Percentiles rank a stretch among this genome's conserved stretches.
These are phyloP conservation scores for Penicillium nucicola DNA, from an alignment of 495 filamentous ascomycete species.

Conservation along the genomic window DNA sequence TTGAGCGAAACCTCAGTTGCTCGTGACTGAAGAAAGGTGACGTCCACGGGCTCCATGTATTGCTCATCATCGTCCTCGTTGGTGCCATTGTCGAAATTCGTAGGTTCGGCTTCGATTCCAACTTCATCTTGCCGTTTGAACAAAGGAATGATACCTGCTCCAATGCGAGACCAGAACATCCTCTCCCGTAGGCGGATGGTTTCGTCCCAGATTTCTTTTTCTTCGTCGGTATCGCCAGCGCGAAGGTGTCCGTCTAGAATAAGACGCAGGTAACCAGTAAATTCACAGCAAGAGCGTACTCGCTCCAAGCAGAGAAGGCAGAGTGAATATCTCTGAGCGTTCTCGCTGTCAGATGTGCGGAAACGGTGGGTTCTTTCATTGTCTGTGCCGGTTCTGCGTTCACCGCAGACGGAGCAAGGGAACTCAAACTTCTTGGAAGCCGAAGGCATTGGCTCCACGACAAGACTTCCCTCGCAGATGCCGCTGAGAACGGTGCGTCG, in stretches of 20 bases:
- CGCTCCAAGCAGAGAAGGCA: constrained; percentile 82
- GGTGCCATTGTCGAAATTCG: not conserved
- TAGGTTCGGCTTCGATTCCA: not conserved
- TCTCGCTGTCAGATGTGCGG: constrained; percentile 78
- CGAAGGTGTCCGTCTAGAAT: constrained; percentile 87
- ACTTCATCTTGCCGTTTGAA: constrained; percentile 23
- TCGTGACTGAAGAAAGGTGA: not conserved
- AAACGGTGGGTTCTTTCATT: constrained; percentile 84
- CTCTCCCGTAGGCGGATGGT: constrained; percentile 81
- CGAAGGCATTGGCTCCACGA: constrained; percentile 81
- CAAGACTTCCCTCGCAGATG: constrained; percentile 80
- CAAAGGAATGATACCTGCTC: constrained; percentile 81
- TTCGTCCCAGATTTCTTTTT: constrained; percentile 89
- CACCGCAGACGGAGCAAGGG: constrained; percentile 86
- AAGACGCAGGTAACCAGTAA: constrained; percentile 83
- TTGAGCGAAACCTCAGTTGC: not conserved
- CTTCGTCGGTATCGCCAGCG: constrained; percentile 68
- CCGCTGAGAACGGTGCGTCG: constrained; percentile 76
- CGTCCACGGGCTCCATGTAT: constrained; percentile 7
- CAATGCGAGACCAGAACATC: constrained; percentile 94
- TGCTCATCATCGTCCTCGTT: not conserved
- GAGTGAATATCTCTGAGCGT: constrained; percentile 81
- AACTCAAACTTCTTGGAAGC: constrained; percentile 57
- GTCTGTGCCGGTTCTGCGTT: constrained; percentile 63
- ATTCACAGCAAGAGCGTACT: constrained; percentile 87